These are phyloP conservation scores for Cyberlindnera mrakii DNA, from an alignment of 805 yeast genomes.

Conservation along the genomic window DNA sequence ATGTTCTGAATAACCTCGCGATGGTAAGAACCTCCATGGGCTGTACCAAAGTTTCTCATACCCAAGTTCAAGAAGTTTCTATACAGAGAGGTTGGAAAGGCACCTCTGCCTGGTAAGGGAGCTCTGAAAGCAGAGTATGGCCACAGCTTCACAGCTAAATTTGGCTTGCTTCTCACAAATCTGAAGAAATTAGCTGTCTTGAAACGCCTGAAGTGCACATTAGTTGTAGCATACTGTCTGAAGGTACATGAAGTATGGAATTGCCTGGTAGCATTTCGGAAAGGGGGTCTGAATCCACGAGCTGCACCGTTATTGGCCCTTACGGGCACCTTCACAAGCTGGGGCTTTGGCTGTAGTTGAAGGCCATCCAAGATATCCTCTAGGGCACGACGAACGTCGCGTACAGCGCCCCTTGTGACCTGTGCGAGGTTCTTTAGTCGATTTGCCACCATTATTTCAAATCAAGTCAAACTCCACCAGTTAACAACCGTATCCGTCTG, in stretches of 20 bases:
- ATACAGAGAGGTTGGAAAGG: constrained; percentile 28
- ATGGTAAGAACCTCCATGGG: constrained; percentile 32
- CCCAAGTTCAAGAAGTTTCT: constrained; percentile 30
- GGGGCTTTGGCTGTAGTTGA: constrained; percentile 29
- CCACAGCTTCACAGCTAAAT: constrained; percentile 15
- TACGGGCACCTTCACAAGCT: constrained; percentile 35
- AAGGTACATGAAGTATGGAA: constrained; percentile 17
- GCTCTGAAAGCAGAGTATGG: constrained; percentile 22
- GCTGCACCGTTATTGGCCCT: constrained; percentile 13
- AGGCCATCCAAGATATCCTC: constrained; percentile 36
- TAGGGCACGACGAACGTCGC: constrained; percentile 40
- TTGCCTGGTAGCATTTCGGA: constrained; percentile 17
- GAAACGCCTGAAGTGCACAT: constrained; percentile 4
- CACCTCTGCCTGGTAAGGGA: constrained; percentile 16
- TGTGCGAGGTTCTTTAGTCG: constrained; percentile 39
- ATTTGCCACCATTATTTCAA: constrained; percentile 26
- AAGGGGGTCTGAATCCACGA: constrained; percentile 13
- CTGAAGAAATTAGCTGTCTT: constrained; percentile 3
- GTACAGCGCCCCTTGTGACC: constrained; percentile 39
- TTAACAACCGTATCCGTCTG: not conserved
- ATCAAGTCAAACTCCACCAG: not conserved
- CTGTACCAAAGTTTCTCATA: constrained; percentile 31
- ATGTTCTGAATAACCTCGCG: constrained; percentile 55
- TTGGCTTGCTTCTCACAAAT: constrained; percentile 3
- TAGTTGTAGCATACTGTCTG: constrained; percentile 7